Percentiles rank a stretch among this genome's conserved stretches.
Conservation (phyloP, 116 monocot species). For the Iris pallida region DNA sequence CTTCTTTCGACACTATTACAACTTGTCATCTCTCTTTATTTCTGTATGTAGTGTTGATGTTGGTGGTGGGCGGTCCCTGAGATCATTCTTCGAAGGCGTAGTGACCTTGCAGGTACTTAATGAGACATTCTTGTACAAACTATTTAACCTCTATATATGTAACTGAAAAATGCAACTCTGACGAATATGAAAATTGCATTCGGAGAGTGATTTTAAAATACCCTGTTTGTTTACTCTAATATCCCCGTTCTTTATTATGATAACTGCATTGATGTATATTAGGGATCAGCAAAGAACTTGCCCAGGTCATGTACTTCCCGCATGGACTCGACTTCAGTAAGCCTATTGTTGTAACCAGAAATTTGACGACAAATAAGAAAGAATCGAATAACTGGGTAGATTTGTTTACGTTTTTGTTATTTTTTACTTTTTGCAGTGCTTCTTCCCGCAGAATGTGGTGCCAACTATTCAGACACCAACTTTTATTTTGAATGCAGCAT, state of each 20-base stretch:
- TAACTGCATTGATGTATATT: too few species aligned
- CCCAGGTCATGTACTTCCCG: slow-evolving; percentile 27
- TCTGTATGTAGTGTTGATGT: slow-evolving; percentile 27
- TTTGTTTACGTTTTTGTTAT: slow-evolving; percentile 31
- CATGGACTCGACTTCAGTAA: slow-evolving; percentile 39
- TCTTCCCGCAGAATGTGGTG: slow-evolving; percentile 83
- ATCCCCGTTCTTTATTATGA: too few species aligned
- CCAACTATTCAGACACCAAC: slow-evolving; percentile 57
- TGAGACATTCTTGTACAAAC: too few species aligned
- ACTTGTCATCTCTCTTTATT: background rate
- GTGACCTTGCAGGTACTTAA: slow-evolving; percentile 36
- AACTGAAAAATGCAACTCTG: too few species aligned
- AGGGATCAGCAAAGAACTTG: slow-evolving; percentile 30
- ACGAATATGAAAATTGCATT: too few species aligned
- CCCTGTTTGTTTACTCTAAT: too few species aligned
- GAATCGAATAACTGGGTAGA: background rate
- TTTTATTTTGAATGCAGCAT: slow-evolving; percentile 84
- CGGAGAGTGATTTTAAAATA: too few species aligned
- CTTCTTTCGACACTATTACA: background rate
- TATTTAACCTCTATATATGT: too few species aligned
- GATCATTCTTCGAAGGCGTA: slow-evolving; percentile 35
- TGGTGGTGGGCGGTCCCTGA: slow-evolving; percentile 20
- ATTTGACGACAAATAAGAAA: background rate
- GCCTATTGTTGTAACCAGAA: background rate
- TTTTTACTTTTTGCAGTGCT: slow-evolving; percentile 80